These are phyloP conservation scores for Diplodia scrobiculata DNA, from an alignment of 2,329 filamentous ascomycete species.

Conservation along the genomic window DNA sequence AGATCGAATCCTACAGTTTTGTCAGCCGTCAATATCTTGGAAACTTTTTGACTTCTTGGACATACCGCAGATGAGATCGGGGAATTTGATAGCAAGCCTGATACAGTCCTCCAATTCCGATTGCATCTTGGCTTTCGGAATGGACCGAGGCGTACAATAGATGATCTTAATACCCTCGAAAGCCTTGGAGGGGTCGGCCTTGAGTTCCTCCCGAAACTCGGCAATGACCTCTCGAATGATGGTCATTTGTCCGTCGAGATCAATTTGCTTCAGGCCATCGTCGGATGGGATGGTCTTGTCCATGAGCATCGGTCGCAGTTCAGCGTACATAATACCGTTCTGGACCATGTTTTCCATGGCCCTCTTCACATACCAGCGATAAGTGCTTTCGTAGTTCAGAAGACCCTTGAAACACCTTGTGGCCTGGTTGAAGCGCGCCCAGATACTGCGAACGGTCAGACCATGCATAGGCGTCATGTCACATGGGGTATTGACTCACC, in stretches of 20 bases:
- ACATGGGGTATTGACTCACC: constrained; percentile 3
- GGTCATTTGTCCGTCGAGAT: constrained; percentile 62
- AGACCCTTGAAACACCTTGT: constrained; percentile 74
- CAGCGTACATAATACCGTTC: constrained; percentile 70
- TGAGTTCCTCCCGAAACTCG: constrained; percentile 50
- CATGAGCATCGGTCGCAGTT: constrained; percentile 71
- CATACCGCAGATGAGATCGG: constrained; percentile 65
- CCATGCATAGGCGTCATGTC: not conserved
- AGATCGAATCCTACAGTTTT: constrained; percentile 63
- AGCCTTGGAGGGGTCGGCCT: constrained; percentile 50
- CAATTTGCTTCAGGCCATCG: constrained; percentile 56
- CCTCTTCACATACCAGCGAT: constrained; percentile 60
- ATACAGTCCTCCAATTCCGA: constrained; percentile 63
- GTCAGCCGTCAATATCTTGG: not conserved
- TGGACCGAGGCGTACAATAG: constrained; percentile 69
- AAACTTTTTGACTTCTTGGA: not conserved
- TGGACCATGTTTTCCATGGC: constrained; percentile 64
- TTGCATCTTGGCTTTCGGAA: constrained; percentile 53
- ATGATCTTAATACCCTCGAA: constrained; percentile 68
- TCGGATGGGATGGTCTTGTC: constrained; percentile 63
- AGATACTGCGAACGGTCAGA: constrained; percentile 45
- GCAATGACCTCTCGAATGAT: constrained; percentile 60
- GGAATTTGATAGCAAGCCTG: constrained; percentile 59
- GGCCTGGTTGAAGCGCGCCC: constrained; percentile 66
- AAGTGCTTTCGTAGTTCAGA: constrained; percentile 67